Conservation (phyloP, 768 basidiomycete genomes). For the Tylopilus vinaceipallidus region DNA sequence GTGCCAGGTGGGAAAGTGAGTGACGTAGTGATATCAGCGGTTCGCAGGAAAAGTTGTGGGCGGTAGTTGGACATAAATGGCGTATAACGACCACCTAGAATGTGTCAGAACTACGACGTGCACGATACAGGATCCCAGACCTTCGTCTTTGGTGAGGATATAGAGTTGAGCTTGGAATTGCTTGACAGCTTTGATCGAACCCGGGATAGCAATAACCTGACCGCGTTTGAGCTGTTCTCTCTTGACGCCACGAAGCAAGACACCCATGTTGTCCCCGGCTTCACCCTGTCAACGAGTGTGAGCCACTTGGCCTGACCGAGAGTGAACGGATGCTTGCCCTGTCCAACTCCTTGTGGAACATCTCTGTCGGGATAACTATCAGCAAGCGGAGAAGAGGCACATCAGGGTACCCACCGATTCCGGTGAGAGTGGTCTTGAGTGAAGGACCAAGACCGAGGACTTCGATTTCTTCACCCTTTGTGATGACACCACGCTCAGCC, state of each 20-base stretch:
- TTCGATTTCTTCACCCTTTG: constrained; percentile 93
- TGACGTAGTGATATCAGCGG: constrained; percentile 86
- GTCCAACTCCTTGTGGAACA: constrained; percentile 99
- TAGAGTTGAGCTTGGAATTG: constrained; percentile 95
- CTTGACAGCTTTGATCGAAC: constrained; percentile 90
- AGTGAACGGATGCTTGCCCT: constrained; percentile 48
- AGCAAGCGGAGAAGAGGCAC: constrained; percentile 1
- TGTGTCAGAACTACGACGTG: constrained; percentile 39
- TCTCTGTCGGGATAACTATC: constrained; percentile 53
- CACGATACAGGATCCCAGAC: constrained; percentile 40
- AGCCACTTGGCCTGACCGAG: neutral
- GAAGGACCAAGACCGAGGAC: constrained; percentile 79
- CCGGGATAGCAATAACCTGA: constrained; percentile 85
- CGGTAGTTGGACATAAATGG: constrained; percentile 94
- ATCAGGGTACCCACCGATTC: constrained; percentile 59
- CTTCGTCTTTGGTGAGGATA: constrained; percentile 38
- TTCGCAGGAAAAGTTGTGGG: constrained; percentile 94
- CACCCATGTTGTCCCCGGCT: constrained; percentile 99
- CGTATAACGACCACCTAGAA: constrained; percentile 70
- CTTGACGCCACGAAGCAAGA: constrained; percentile 93
- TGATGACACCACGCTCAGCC: constrained; percentile 90
- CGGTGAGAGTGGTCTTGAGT: constrained; percentile 92
- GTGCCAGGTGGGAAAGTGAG: constrained; percentile 88
- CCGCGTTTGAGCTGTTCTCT: constrained; percentile 94
- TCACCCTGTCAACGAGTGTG: constrained; percentile 57